Evolutionary conservation across 805 yeast genomes (phyloP), one percentile per base, ranked within the genome.

Genomic region (Komagataella phaffii): DNA sequence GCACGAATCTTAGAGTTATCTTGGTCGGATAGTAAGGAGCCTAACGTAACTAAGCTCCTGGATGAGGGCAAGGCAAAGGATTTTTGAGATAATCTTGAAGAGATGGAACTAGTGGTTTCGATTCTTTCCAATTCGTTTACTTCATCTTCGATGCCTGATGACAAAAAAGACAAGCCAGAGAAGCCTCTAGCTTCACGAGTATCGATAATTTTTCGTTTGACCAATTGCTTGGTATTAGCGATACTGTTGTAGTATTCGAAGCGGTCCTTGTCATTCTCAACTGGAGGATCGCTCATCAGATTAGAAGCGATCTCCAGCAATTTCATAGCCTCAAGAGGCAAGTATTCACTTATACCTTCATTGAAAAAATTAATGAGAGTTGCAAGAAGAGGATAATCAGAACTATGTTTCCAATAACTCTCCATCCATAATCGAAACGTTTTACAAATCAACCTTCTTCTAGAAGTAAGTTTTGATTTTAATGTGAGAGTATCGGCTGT

Each of bases 381-480:
- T 10, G 93, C 79, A 48, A 89, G 67, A 45, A 82, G 69, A 23
- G 64, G 66, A 54, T 76, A 77, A 63, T 89, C 96, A 5, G 65
- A 51, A 46, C 74, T 72, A 49, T 76, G 78, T 55, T 81, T 79
- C 96, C 96, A 91, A 62, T 85, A 89, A 50, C 93, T 83, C 64
- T 88, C 95, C 64, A 91, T 68, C 99, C 99, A 91, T 43, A 79
- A 70, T 62, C 81, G 85, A 61, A 89, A 78, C 63, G 84, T 73
- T 56, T 77, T 79, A 57, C 83, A 79, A 45, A 88, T 80, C 48
- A 84, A 66, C 54, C 80, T 78, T 60, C 91, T 70, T 62, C 93
- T 74, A 55, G 74, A 81, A 58, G 76, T 80, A 45, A 79, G 56
- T 56, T 74, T 68, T 17, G 75, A 69, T 53, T 74, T 70, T 56